Evolutionary conservation across 495 filamentous ascomycete species (phyloP), one percentile per base, ranked within the genome.

Genomic region (Penicillium manginii): DNA sequence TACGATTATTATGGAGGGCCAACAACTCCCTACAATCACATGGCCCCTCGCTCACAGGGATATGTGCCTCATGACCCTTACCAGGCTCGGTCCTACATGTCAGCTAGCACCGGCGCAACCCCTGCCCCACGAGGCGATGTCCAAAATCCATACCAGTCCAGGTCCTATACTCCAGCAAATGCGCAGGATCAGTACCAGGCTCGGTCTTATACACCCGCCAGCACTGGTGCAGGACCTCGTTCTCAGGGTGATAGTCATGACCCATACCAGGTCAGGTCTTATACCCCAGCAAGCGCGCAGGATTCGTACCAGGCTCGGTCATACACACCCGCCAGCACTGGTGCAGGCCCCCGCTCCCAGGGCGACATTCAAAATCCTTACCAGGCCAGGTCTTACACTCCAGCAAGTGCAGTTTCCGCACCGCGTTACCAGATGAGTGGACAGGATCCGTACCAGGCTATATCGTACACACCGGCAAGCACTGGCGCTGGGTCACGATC

Each of bases 391-490:
- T 15, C 53, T 65, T 37, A 49, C 48, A 19, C 55, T 3, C 55
- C 55, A 6, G 55, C 46, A 42, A 57, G 46, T 23, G n/a, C 35
- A 19, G 22, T 32, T 21, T 18, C 31, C 10, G 9, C 43, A 7
- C 45, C 45, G 11, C 8, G 19, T 4, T 47, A 19, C 3, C 45
- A 14, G n/a, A 15, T 11, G 5, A 6, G 21, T 26, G 45, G 11
- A 1, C 55, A 60, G 2, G 62, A 61, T 40, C 55, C 57, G 3
- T 69, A 66, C 26, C 63, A 55, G 12, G 48, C 12, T 17, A 26
- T 54, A 32, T 57, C 59, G 10, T 61, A 57, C 26, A 52, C 54
- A 3, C 59, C 59, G 3, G 52, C 47, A 15, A 52, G 52, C 29
- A 42, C 48, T 29, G 15, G 45, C 10, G 42, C 29, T 35, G 23